Evolutionary conservation across 2,329 filamentous ascomycete genomes (phyloP), one percentile per base, ranked within the genome.

Genomic region (Aspergillus nomiae): DNA sequence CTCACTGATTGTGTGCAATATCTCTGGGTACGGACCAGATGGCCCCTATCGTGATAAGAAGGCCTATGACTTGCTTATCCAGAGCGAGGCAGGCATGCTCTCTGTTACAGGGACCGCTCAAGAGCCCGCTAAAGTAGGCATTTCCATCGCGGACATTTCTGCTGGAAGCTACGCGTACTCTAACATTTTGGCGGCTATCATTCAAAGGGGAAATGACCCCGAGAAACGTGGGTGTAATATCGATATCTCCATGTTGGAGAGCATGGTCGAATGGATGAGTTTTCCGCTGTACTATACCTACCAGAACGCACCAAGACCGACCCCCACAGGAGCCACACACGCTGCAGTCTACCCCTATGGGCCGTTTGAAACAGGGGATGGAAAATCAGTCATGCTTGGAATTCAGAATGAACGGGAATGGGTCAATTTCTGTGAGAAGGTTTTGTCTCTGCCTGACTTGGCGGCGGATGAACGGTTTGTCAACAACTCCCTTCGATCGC

Each of bases 351-450:
- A 86, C 63, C 85, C 85, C 0, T 87, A 87, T 55, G 85, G 85
- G 0, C 84, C 84, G 0, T 87, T 87, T 54, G 73, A 81, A 41
- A 82, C 84, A 0, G 81, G 81, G 0, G 79, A 80, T 11, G 80
- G 79, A 0, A 78, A 78, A 0, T 79, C 81, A 0, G 84, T 87
- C 16, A 86, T 86, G 83, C 72, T 87, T 4, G 85, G 84, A 0
- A 79, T 87, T 26, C 85, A 87, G 67, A 87, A 87, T 63, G 85
- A 86, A 73, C 76, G 84, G 3, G 85, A 87, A 67, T 86, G 84
- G 84, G 73, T 67, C 1, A 83, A 75, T 7, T 80, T 87, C 14
- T 85, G 83, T 61, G 70, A 71, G 0, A 69, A 78, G 2, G 83
- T 87, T 1, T 73, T 87, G 4, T 76, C 73, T 0, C 74, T 81